These are phyloP conservation scores for Plasmodium billcollinsi DNA, from an alignment of 169 alveolate species.

Conservation along the genomic window DNA sequence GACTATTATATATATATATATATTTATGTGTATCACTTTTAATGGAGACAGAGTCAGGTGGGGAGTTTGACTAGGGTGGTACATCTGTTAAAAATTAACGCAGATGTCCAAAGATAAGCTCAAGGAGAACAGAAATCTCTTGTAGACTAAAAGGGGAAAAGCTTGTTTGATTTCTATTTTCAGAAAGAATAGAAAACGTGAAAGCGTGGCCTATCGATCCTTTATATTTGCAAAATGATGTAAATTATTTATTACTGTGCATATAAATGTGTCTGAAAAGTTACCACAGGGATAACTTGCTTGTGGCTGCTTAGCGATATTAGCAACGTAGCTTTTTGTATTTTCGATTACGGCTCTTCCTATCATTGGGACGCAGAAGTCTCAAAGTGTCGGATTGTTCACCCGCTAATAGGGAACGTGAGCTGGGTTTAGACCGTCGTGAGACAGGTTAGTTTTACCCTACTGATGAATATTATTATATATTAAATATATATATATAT, in stretches of 20 bases:
- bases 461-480: conserved; percentile 85
- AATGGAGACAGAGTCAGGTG: conserved; percentile 93
- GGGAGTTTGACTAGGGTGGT: conserved; percentile 97
- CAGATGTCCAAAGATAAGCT: conserved; percentile 94
- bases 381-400: conserved; percentile 87
- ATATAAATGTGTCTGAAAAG: conserved; percentile 55
- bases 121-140: conserved; percentile 95
- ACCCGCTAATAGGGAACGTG: conserved; percentile 84
- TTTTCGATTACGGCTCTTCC: conserved; percentile 89
- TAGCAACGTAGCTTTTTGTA: conserved; percentile 93
- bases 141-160: conserved; percentile 94
- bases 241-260: conserved; percentile 32
- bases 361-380: conserved; percentile 87
- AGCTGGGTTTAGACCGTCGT: conserved; percentile 93
- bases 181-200: conserved; percentile 93
- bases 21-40: conserved; percentile 55
- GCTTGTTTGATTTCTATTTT: conserved; percentile 93
- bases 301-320: conserved; percentile 96
- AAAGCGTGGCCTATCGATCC: conserved; percentile 91
- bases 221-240: conserved; percentile 33
- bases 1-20: conserved; percentile 38
- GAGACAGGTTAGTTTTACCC: conserved; percentile 96
- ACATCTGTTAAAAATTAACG: conserved; percentile 93
- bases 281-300: conserved; percentile 81
- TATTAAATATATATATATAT: not conserved